Conservation (phyloP, 768 basidiomycete species). For the Tremella mesenterica region DNA sequence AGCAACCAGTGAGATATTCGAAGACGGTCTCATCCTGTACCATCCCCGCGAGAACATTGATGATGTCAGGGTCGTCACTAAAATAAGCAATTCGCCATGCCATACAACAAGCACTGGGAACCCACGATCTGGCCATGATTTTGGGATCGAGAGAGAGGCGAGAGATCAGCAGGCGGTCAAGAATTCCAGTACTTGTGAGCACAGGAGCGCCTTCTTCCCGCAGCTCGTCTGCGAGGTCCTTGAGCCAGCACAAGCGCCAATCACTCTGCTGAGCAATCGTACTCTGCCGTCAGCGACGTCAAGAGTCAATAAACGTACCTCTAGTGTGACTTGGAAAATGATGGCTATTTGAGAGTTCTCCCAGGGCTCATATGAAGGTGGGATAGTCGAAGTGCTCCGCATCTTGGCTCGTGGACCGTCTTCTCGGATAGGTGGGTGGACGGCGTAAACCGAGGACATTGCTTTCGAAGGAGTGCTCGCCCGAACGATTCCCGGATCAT, state of each 20-base stretch:
- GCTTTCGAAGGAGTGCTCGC: background rate
- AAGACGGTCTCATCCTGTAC: conserved; percentile 71
- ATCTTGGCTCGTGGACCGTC: background rate
- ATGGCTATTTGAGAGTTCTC: conserved; percentile 60
- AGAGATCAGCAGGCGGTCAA: conserved; percentile 73
- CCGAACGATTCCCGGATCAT: background rate
- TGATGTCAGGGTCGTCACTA: conserved; percentile 46
- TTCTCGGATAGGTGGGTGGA: too few species aligned
- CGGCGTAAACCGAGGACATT: too few species aligned
- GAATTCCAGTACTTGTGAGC: conserved; percentile 53
- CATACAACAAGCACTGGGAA: background rate
- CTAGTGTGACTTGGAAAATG: conserved; percentile 69
- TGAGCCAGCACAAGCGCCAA: conserved; percentile 75
- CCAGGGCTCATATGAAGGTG: conserved; percentile 51
- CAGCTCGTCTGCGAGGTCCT: conserved; percentile 62
- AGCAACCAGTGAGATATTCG: conserved; percentile 81
- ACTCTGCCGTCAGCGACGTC: conserved; percentile 4
- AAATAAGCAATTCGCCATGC: conserved; percentile 48
- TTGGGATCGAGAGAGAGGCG: conserved; percentile 68
- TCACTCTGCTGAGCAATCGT: conserved; percentile 50
- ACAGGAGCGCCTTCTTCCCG: conserved; percentile 47
- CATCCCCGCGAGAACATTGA: conserved; percentile 55
- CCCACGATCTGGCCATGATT: conserved; percentile 20
- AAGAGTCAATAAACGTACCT: conserved; percentile 51
- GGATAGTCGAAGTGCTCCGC: background rate